Base-by-base conservation (phyloP, 1,284 basidiomycete species). In the Ustilago loliicola region DNA sequence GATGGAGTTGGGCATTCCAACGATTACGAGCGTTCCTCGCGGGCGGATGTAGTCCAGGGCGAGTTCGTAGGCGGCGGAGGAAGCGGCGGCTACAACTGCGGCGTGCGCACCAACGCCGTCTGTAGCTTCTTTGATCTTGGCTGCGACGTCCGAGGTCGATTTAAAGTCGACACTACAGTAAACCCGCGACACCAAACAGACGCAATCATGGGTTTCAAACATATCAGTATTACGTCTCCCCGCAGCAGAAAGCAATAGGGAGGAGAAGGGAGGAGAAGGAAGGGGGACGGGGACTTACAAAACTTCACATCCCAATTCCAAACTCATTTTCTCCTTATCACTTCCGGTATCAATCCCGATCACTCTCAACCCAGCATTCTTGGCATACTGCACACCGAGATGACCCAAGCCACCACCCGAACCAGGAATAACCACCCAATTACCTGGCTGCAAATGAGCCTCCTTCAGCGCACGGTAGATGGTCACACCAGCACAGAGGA, bases 401-500 rank as follows among this genome's bases (percentile, higher is more conserved):
- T 82, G 80, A 25, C 47, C 93, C 91, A 79, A 91, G 70, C 89
- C 89, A 76, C 89, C 89, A 13, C 93, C 93, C 5, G 92, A 92
- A 58, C 93, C 93, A 25, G 92, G 92, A 71, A 96, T 89, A 54
- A 91, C 92, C 72, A 95, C 89, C 91, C 92, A 94, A 72, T 96
- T 91, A 54, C 93, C 93, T 13, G 91, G 89, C 36, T 88, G 88
- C 4, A 82, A 53, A n/a, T 90, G 87, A 64, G 91, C 90, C 86
- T 93, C 90, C 86, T 94, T 94, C 82, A 96, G 88, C 0, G 93
- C 94, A 77, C 93, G 92, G 87, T 94, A 95, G 68, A 92, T 91
- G 2, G 93, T 94, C n/a, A 93, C 87, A 61, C 93, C 93, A 89
- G 77, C 30, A 51, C 93, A 95, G 27, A 94, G 90, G 71, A 95